Evolutionary conservation across 305 asterid species (phyloP), one percentile per base, ranked within the genome.

Genomic region (Fraxinus angustifolia): DNA sequence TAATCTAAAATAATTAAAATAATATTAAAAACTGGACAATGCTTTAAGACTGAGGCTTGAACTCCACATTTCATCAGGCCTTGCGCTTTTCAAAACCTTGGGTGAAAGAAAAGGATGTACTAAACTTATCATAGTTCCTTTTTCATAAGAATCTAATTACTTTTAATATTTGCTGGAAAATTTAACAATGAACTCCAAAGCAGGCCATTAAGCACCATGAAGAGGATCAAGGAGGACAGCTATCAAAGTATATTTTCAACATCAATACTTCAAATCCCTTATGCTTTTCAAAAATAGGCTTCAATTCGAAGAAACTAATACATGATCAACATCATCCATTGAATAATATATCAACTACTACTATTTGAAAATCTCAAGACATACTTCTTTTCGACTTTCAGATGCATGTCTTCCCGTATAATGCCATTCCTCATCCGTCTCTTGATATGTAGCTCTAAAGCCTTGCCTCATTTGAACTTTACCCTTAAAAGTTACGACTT

Each of bases 371-470:
- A 81, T 62, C 16, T 31, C 58, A 19, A 30, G 11, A 23, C 77
- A 72, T 58, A 3, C 78, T 79, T 71, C 17, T 79, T 79, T 62
- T 31, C 45, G 28, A 14, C 82, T 76, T n/a, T 40, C 48, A 31
- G 11, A 82, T 76, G 48, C 28, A 58, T 50, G 72, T 30, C 53
- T 72, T 45, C 56, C 11, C 19, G 23, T 42, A 82, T 12, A 14
- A 68, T 68, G 75, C 75, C 36, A 34, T 48, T 71, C 21, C 45
- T 4, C 31, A 28, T 58, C 50, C 72, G 11, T 38, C 76, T 62
- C 70, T 72, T 40, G 71, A 60, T 31, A 50, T 65, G 21, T 72
- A 38, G 72, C 86, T 70, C 17, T 45, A 77, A 71, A 56, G 28
- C 60, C 72, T 70, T 71, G 74, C 16, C 23, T 23, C 40, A n/a